Conservation (phyloP, 2,329 filamentous ascomycete genomes). For the Aspergillus sp. region DNA sequence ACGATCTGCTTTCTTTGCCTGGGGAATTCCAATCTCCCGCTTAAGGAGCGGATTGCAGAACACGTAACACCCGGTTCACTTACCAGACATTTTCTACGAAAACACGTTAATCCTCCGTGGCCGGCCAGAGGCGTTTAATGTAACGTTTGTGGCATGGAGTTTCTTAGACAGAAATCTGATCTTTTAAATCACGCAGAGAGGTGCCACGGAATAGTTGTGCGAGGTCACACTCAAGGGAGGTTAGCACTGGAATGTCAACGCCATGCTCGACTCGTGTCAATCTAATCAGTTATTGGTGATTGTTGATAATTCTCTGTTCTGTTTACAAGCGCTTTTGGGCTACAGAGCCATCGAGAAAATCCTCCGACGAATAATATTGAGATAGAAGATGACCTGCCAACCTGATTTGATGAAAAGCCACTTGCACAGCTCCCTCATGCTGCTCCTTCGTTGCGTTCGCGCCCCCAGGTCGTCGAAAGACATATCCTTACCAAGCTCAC, state of each 20-base stretch:
- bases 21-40: constrained; percentile 3
- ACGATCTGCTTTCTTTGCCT: constrained; percentile 11
- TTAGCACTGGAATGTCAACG: constrained; percentile 1
- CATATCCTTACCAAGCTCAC: constrained; percentile 10
- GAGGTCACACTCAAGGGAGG: constrained; percentile 4
- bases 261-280: neutral
- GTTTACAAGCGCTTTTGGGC: no score
- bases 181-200: constrained; percentile 11
- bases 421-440: no score
- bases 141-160: constrained; percentile 9
- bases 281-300: no score
- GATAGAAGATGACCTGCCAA: no score
- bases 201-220: constrained; percentile 9
- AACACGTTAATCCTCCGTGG: constrained; percentile 11
- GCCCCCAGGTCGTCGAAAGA: no score
- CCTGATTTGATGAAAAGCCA: no score
- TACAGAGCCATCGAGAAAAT: no score
- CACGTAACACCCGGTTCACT: constrained; percentile 8
- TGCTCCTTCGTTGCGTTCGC: no score
- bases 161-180: constrained; percentile 8
- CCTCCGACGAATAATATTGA: no score
- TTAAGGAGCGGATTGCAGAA: constrained; percentile 4
- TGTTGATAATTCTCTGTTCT: no score
- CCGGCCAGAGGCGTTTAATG: constrained; percentile 8
- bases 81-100: constrained; percentile 11